Evolutionary conservation across 129 eudicot genomes (phyloP).

Genomic region (Saussurea involucrata): DNA sequence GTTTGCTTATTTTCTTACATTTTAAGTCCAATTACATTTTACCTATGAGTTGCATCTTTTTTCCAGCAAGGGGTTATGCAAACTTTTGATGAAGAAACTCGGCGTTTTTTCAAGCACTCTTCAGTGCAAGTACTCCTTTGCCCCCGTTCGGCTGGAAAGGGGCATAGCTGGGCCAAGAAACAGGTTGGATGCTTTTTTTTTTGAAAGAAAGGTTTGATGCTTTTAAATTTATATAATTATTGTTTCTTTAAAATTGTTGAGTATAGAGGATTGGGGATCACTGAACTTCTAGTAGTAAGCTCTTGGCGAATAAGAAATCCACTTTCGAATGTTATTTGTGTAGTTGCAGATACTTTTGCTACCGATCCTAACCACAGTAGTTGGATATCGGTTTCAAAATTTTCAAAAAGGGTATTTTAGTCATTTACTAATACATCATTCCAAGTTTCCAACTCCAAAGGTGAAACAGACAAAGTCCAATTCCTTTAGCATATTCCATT

Average conservation of each 20-base stretch:
- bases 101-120: conserved; percentile 81
- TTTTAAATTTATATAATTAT: background rate
- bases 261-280: background rate
- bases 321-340: background rate
- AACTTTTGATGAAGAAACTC: conserved; percentile 80
- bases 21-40: background rate
- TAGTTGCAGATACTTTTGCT: background rate
- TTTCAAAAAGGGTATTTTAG: too few species aligned
- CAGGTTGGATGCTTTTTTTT: conserved; percentile 67
- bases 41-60: background rate
- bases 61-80: conserved; percentile 73
- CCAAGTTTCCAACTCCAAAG: too few species aligned
- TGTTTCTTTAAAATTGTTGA: background rate
- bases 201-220: too few species aligned
- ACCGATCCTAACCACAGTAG: background rate
- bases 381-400: too few species aligned
- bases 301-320: too few species aligned
- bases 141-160: conserved; percentile 78
- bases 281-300: too few species aligned
- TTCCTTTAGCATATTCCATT: too few species aligned
- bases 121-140: conserved; percentile 79
- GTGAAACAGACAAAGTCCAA: too few species aligned
- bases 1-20: background rate
- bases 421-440: too few species aligned
- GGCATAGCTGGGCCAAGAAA: conserved; percentile 83